phyloP scores from a whole-genome alignment of 768 basidiomycete genomes.

The Clitopilus passeckerianus region DNA sequence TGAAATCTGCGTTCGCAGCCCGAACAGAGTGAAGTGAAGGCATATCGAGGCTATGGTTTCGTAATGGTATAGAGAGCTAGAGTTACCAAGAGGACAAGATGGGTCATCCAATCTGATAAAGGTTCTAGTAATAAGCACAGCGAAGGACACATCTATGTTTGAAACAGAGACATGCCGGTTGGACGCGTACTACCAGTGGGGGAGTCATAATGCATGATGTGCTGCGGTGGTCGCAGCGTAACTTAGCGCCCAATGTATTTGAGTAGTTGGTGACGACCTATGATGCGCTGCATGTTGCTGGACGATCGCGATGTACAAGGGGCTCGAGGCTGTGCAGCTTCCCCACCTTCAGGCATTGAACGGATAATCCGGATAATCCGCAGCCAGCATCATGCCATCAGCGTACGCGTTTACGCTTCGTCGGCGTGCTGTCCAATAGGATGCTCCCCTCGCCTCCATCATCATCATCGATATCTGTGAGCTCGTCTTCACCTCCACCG shows the following conservation, averaged over 20 bases:
- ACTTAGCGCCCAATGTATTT: no score
- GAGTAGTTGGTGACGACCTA: no score
- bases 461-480: not conserved
- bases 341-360: no score
- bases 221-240: not conserved
- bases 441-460: not conserved
- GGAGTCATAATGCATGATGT: no score
- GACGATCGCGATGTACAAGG: not conserved
- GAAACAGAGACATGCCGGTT: no score
- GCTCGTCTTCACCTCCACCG: not conserved
- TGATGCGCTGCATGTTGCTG: not conserved
- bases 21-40: not conserved
- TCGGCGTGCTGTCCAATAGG: not conserved
- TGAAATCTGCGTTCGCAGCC: not conserved
- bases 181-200: no score
- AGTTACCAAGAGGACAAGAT: no score
- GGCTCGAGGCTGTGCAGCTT: not conserved
- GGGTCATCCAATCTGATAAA: not conserved
- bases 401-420: not conserved
- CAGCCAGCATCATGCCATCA: not conserved
- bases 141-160: no score
- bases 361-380: no score
- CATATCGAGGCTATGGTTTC: conserved; percentile 1
- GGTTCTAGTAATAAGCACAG: not conserved
- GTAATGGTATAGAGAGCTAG: not conserved